These are phyloP conservation scores for Eucalyptus shirleyi DNA, from an alignment of 345 rosid genomes.

Conservation along the genomic window DNA sequence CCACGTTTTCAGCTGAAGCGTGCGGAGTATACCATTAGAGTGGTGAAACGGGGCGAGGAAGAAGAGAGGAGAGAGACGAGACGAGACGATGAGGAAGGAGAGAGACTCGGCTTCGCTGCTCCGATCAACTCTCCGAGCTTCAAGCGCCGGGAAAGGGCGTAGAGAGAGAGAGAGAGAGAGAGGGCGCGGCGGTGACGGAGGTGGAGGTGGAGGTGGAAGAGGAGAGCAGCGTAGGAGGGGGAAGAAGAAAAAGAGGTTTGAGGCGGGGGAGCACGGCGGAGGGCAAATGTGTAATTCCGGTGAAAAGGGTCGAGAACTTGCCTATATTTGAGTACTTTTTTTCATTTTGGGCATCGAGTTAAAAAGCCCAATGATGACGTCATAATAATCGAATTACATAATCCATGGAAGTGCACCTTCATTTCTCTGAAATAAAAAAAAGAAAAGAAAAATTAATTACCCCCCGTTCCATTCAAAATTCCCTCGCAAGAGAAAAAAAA, in stretches of 20 bases:
- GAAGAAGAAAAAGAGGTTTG: not conserved
- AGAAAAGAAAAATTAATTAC: not conserved
- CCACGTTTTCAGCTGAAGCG: not conserved
- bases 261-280: not conserved
- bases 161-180: not conserved
- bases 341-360: not conserved
- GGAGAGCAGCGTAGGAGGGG: not conserved
- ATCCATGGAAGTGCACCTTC: not conserved
- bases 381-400: not conserved
- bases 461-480: not conserved
- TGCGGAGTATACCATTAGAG: not conserved
- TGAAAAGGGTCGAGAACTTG: not conserved
- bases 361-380: not conserved
- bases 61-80: not conserved
- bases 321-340: too few relatives aligned
- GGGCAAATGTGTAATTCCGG: not conserved
- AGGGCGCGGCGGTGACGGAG: not conserved
- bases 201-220: not conserved
- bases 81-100: not conserved
- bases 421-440: not conserved
- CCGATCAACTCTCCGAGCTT: not conserved
- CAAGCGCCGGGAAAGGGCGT: not conserved
- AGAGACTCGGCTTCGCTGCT: not conserved
- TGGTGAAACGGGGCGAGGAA: not conserved
- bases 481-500: not conserved